These are phyloP conservation scores for Schizonepeta tenuifolia DNA, from an alignment of 257 asterid genomes.

Conservation along the genomic window DNA sequence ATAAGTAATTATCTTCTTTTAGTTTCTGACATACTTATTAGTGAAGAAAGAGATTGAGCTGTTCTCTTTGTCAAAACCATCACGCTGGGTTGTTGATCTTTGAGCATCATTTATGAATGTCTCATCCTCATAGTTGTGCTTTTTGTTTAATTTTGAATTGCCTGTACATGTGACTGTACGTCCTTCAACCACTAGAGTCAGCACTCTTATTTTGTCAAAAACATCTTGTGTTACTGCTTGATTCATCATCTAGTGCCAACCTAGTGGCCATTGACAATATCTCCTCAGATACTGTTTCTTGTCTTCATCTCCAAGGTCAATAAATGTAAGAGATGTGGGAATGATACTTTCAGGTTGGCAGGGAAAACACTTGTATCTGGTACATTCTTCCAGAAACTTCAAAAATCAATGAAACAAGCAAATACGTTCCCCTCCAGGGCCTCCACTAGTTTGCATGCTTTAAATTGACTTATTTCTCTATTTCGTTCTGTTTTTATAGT, in stretches of 20 bases:
- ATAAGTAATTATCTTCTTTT: conserved; percentile 20
- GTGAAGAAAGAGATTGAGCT: conserved; percentile 16
- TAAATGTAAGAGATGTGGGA: neutral
- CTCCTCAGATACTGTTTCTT: neutral
- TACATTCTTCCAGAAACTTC: neutral
- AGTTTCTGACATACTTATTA: conserved; percentile 7
- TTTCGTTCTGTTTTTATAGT: conserved; percentile 1
- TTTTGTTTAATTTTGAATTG: conserved; percentile 1
- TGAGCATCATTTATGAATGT: neutral
- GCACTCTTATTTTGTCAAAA: neutral
- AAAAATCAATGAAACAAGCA: neutral
- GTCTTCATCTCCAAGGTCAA: conserved; percentile 3
- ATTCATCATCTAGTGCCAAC: neutral
- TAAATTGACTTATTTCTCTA: neutral
- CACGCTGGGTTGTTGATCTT: neutral
- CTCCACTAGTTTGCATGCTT: neutral
- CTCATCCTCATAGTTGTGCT: neutral
- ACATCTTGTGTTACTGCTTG: conserved; percentile 5
- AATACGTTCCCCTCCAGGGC: neutral
- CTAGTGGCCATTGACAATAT: neutral
- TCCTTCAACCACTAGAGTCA: neutral
- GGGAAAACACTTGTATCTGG: neutral
- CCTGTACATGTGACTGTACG: neutral
- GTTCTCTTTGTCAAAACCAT: conserved; percentile 1
- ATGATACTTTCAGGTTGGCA: neutral